Evolutionary conservation across 73 alveolate species (phyloP).

Genomic region (Tetrahymena borealis): DNA sequence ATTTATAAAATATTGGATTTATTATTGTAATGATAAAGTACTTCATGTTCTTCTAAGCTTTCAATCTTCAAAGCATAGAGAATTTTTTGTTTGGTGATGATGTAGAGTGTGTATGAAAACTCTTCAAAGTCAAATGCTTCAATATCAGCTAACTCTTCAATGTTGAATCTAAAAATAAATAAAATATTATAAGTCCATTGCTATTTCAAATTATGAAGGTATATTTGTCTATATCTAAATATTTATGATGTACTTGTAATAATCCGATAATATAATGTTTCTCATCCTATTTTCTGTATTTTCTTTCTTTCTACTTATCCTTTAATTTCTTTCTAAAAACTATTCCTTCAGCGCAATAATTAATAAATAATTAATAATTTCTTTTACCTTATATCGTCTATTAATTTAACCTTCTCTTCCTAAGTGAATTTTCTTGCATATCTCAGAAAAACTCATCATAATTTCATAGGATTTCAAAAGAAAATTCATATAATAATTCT

Average conservation of each 20-base stretch:
- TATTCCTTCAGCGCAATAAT: background rate
- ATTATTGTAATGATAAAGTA: no score
- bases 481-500: background rate
- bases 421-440: background rate
- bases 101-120: background rate
- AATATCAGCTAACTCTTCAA: background rate
- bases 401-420: background rate
- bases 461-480: background rate
- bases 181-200: background rate
- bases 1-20: no score
- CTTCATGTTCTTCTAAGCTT: background rate
- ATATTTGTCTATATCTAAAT: no score
- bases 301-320: background rate
- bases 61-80: background rate
- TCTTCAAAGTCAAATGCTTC: background rate
- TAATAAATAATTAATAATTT: background rate
- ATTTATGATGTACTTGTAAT: background rate
- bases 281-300: background rate
- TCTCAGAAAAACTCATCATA: background rate
- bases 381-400: constrained; percentile 2
- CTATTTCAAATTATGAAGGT: no score
- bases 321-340: background rate
- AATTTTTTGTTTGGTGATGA: background rate
- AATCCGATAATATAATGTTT: background rate
- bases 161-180: background rate